Conservation (phyloP, 1,284 basidiomycete genomes). For the Rhodotorula sp. region DNA sequence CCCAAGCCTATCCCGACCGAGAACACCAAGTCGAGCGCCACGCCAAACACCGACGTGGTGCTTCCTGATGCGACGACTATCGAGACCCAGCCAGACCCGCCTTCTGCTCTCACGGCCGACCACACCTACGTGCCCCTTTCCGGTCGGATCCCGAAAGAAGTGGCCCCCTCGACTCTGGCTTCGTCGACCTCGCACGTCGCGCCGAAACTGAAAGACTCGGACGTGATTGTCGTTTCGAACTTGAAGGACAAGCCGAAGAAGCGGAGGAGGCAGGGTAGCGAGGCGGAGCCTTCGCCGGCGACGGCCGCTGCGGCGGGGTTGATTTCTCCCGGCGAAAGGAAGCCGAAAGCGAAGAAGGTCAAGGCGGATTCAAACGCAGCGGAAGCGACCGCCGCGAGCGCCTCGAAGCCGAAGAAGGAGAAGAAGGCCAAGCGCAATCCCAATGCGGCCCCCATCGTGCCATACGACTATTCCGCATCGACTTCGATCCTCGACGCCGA, state of each 20-base stretch:
- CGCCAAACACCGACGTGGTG: not conserved
- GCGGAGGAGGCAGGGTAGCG: constrained; percentile 33
- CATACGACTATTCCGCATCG: constrained; percentile 71
- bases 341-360: constrained; percentile 16
- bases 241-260: constrained; percentile 46
- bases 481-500: constrained; percentile 71
- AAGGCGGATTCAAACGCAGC: not conserved
- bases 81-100: not conserved
- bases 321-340: not conserved
- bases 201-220: constrained; percentile 50
- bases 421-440: constrained; percentile 31
- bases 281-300: not conserved
- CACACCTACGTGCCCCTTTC: constrained; percentile 33
- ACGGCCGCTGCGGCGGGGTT: not conserved
- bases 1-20: not conserved
- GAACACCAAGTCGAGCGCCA: too few species aligned
- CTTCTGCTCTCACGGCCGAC: constrained; percentile 24
- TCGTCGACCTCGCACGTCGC: constrained; percentile 47
- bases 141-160: constrained; percentile 47
- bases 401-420: constrained; percentile 36
- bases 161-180: constrained; percentile 62
- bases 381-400: constrained; percentile 35
- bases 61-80: not conserved
- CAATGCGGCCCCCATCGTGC: constrained; percentile 46
- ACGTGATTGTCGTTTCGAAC: constrained; percentile 69